Conservation (phyloP, 2,329 filamentous ascomycete genomes). For the Raffaelea ambrosiae region DNA sequence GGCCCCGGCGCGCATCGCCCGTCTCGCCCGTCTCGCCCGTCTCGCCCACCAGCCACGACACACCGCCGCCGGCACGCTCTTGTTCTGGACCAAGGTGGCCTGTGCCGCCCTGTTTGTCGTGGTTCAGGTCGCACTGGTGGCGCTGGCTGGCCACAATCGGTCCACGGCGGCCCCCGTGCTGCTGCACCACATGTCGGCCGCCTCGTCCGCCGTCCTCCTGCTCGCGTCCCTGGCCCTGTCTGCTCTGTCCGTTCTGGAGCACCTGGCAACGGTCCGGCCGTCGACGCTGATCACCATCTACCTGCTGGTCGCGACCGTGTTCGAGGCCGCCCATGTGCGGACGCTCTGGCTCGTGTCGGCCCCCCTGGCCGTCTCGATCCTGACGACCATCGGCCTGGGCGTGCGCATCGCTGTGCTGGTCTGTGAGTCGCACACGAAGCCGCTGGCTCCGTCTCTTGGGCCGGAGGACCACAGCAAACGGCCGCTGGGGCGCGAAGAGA, state of each 20-base stretch:
- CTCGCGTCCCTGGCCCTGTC: not conserved
- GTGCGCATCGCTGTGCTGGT: not conserved
- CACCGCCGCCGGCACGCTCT: not conserved
- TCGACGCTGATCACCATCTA: not conserved
- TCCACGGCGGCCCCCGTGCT: not conserved
- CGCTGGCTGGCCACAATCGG: not conserved
- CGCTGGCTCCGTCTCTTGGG: not conserved
- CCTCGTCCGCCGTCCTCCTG: not conserved
- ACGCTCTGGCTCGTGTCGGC: not conserved
- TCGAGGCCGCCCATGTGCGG: not conserved
- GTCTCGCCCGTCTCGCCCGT: not conserved
- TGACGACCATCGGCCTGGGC: not conserved
- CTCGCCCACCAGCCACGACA: not conserved
- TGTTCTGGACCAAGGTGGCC: not conserved
- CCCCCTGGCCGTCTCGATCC: not conserved
- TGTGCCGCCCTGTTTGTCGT: not conserved
- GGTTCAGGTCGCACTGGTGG: not conserved
- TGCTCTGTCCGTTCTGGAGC: not conserved
- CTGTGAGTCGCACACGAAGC: not conserved
- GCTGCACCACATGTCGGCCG: not conserved
- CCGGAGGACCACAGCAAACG: not conserved
- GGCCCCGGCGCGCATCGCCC: not conserved
- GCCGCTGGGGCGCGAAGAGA: not conserved
- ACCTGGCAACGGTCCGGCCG: not conserved
- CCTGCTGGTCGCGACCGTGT: not conserved